Evolutionary conservation across 345 rosid genomes (phyloP).

Genomic region (Linum trigynum): DNA sequence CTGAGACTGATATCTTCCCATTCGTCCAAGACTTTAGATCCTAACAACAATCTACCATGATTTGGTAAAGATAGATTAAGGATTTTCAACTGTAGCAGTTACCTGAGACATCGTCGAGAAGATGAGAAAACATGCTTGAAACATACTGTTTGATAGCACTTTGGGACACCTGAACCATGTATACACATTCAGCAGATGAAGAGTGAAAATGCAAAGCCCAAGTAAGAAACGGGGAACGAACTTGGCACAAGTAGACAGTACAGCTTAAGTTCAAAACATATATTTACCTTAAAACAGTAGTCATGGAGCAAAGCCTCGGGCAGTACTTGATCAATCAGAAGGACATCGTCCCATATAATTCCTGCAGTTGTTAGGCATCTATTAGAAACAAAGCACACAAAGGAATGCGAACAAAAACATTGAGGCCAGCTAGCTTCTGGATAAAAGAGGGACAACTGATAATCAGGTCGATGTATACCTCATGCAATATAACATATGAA

Average conservation of each 20-base stretch:
- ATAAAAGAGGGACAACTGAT: not conserved
- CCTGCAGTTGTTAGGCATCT: constrained; percentile 37
- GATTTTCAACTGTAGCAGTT: constrained; percentile 6
- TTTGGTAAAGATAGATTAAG: not conserved
- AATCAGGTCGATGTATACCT: not conserved
- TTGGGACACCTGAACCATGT: constrained; percentile 66
- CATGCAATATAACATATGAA: not conserved
- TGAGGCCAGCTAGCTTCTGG: constrained; percentile 3
- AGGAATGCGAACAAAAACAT: not conserved
- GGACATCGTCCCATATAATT: constrained; percentile 79
- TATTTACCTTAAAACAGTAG: constrained; percentile 49
- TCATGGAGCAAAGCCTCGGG: constrained; percentile 70
- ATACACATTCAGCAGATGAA: constrained; percentile 24
- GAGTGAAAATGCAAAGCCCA: not conserved
- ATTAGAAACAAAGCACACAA: not conserved
- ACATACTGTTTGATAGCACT: constrained; percentile 58
- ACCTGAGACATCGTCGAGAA: constrained; percentile 82
- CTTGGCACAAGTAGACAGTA: not conserved
- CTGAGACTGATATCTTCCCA: not conserved
- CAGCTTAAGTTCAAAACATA: constrained; percentile 8
- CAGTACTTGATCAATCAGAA: constrained; percentile 72
- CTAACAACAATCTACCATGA: not conserved
- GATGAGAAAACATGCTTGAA: constrained; percentile 52
- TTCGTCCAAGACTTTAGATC: not conserved
- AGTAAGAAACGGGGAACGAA: constrained; percentile 1